These are phyloP conservation scores for Hygrophila difformis DNA, from an alignment of 257 asterid species.

Conservation along the genomic window DNA sequence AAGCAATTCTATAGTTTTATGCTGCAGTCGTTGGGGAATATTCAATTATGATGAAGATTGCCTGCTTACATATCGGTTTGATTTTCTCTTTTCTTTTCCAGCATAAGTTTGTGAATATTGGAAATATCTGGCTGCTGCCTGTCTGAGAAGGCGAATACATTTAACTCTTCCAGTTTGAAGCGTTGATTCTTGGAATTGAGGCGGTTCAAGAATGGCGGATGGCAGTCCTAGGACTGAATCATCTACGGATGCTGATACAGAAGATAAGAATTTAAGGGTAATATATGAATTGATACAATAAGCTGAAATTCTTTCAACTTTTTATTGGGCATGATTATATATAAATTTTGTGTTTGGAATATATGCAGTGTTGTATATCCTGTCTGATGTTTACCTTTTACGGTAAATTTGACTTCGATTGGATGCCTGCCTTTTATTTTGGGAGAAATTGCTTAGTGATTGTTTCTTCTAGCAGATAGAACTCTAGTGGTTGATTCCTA, in stretches of 20 bases:
- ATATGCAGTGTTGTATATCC: background rate
- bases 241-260: conserved; percentile 92
- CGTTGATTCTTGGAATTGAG: conserved; percentile 19
- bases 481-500: conserved; percentile 13
- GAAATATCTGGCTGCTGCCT: conserved; percentile 14
- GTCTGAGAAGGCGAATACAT: conserved; percentile 15
- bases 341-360: too few relatives aligned
- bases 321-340: too few relatives aligned
- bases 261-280: conserved; percentile 70
- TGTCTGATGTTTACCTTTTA: background rate
- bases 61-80: background rate
- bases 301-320: background rate
- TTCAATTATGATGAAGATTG: conserved; percentile 9
- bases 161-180: conserved; percentile 18
- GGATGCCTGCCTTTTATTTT: background rate
- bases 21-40: too few relatives aligned
- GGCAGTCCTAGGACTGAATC: conserved; percentile 83
- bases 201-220: conserved; percentile 54
- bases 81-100: conserved; percentile 6
- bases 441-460: background rate
- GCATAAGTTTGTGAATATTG: conserved; percentile 15
- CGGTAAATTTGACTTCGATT: background rate
- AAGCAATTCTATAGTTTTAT: too few relatives aligned
- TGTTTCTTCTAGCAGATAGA: conserved; percentile 4
- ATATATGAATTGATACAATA: background rate